Conservation (phyloP, 2,329 filamentous ascomycete species). For the Phyllosticta citrichinensis region DNA sequence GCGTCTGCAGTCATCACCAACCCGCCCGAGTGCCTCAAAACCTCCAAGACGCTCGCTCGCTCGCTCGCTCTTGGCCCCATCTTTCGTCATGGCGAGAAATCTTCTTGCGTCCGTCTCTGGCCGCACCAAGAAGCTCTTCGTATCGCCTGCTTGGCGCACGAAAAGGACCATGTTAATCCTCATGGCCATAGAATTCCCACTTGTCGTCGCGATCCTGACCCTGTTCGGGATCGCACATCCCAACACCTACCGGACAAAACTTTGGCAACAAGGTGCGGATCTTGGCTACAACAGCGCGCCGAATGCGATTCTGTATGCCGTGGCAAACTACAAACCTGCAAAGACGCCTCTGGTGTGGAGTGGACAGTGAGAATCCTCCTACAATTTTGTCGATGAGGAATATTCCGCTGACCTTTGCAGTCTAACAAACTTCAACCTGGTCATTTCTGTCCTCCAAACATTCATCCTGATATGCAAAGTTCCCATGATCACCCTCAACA, state of each 20-base stretch:
- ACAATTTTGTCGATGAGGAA: not conserved
- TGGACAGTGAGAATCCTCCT: constrained; percentile 46
- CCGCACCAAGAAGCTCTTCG: constrained; percentile 29
- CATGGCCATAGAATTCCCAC: constrained; percentile 55
- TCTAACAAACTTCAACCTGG: constrained; percentile 65
- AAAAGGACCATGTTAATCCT: constrained; percentile 44
- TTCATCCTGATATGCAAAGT: constrained; percentile 66
- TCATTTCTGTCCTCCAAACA: constrained; percentile 63
- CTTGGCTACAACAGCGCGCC: constrained; percentile 68
- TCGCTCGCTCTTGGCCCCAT: not conserved
- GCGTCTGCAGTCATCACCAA: not conserved
- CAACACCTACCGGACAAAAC: constrained; percentile 57
- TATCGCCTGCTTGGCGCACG: constrained; percentile 46
- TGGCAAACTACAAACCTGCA: constrained; percentile 58
- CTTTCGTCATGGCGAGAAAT: not conserved
- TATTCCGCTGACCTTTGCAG: constrained; percentile 32
- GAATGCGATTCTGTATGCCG: constrained; percentile 57
- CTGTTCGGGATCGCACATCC: constrained; percentile 66
- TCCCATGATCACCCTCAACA: constrained; percentile 58
- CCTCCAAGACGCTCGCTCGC: not conserved
- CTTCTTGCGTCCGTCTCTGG: not conserved
- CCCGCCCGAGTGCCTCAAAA: not conserved
- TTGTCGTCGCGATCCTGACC: constrained; percentile 55
- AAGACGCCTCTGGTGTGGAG: constrained; percentile 63
- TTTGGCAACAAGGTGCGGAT: constrained; percentile 64